phyloP scores from a whole-genome alignment of 805 yeast genomes.

The Brettanomyces naardenensis region DNA sequence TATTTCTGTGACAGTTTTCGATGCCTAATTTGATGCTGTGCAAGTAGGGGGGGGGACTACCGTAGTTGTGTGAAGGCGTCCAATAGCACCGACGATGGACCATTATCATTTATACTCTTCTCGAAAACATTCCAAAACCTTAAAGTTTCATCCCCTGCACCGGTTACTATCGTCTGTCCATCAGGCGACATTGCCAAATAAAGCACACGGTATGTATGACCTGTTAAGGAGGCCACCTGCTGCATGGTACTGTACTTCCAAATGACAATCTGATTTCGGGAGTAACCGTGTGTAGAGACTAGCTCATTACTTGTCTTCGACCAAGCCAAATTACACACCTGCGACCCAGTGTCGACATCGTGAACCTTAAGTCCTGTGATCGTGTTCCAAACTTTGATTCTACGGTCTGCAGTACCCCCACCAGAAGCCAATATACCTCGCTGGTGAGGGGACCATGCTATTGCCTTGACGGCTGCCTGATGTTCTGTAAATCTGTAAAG shows the following conservation, averaged over 20 bases:
- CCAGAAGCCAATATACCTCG: slow-evolving; percentile 91
- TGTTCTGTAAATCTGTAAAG: slow-evolving; percentile 72
- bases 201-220: slow-evolving; percentile 88
- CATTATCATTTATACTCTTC: slow-evolving; percentile 50
- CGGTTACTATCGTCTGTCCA: slow-evolving; percentile 94
- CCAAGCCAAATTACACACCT: slow-evolving; percentile 93
- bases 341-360: slow-evolving; percentile 93
- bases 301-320: slow-evolving; percentile 85
- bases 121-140: slow-evolving; percentile 95
- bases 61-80: slow-evolving; percentile 73
- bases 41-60: too few species aligned
- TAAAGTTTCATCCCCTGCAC: slow-evolving; percentile 96
- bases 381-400: slow-evolving; percentile 89
- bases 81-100: slow-evolving; percentile 54
- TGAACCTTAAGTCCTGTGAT: slow-evolving; percentile 62
- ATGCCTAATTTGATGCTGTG: too few species aligned
- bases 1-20: too few species aligned
- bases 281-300: slow-evolving; percentile 92
- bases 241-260: slow-evolving; percentile 95
- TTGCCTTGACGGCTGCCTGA: slow-evolving; percentile 91
- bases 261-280: slow-evolving; percentile 80
- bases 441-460: slow-evolving; percentile 97
- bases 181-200: slow-evolving; percentile 89
- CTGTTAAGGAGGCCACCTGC: slow-evolving; percentile 88
- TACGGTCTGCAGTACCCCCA: slow-evolving; percentile 93